A percentile compares a stretch with the other conserved stretches of the same genome.
Evolutionary conservation across 1,284 basidiomycete genomes (phyloP).

Genomic region (Mycena sp.): DNA sequence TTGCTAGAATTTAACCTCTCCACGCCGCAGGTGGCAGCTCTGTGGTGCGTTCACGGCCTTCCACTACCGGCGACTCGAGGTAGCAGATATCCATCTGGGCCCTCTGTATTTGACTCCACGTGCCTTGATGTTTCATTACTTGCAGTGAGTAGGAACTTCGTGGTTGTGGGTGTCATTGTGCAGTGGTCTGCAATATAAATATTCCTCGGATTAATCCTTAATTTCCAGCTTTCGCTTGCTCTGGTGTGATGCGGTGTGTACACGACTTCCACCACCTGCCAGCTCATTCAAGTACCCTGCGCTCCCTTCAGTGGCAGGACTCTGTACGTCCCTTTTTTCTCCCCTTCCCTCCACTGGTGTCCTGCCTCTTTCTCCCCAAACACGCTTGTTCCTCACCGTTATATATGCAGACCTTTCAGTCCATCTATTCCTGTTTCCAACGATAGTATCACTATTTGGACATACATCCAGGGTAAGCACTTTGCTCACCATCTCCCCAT

Average conservation of each 20-base stretch:
- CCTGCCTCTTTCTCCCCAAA: background rate
- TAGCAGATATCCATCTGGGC: background rate
- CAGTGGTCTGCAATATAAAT: background rate
- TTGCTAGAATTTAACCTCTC: background rate
- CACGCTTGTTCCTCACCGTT: background rate
- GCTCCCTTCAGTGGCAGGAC: background rate
- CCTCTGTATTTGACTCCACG: background rate
- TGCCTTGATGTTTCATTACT: background rate
- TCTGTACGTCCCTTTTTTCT: background rate
- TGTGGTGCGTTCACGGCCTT: background rate
- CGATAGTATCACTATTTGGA: background rate
- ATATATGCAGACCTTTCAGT: background rate
- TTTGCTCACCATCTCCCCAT: background rate
- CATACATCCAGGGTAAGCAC: background rate
- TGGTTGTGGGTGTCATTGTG: background rate
- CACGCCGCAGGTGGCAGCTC: background rate
- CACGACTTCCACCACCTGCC: background rate
- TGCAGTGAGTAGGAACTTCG: background rate
- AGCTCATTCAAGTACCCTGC: background rate
- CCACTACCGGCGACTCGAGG: background rate
- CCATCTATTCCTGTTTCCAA: background rate
- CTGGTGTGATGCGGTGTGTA: background rate
- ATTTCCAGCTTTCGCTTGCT: background rate
- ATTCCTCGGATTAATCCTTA: background rate
- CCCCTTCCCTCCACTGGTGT: background rate